Evolutionary conservation across 352 stramenopile species (phyloP), one percentile per base, ranked within the genome.

Genomic region (Plasmopara muralis): DNA sequence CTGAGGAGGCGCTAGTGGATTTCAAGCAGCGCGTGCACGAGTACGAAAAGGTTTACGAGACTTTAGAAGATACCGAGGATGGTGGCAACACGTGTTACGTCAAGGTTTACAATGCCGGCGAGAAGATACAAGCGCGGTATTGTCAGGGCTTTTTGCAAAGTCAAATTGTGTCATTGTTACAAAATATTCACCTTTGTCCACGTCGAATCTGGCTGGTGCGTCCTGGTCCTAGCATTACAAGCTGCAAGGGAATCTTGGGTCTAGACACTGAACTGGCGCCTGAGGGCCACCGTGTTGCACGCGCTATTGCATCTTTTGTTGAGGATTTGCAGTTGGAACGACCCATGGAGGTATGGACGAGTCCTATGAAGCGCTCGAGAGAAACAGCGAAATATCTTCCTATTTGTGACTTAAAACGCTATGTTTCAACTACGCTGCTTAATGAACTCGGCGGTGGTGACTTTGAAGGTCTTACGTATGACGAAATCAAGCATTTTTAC

Each of bases 41-140:
- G 66, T 98, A 98, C 63, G 79, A 97, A 56, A 91, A 95, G 41
- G 74, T 91, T 33, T 97, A 97, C 62, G 85, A 97, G 61, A 90
- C 89, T 2, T 73, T 97, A 7, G 88, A 96, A 42, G 90, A 97
- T 64, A 76, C 58, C 13, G 74, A 87, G 46, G 76, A 90, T 60
- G 60, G 72, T 14, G 78, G 78, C 16, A 77, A 85, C 25, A 83
- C 87, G 18, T 91, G 85, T 56, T 97, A 96, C 56, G 88, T 96
- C 47, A 97, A 97, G 57, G 77, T 97, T 4, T 93, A 92, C 67
- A 97, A 97, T 41, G 82, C 80, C 29, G 90, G 90, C 12, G 85
- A 96, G 57, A 96, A 97, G 69, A 93, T 97, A 57, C 74, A 93
- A 48, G 83, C 83, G 34, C 74, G 87, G 13, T 87, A 80, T 55